Evolutionary conservation across 805 yeast genomes (phyloP).

Genomic region (Lipomyces chichibuensis): DNA sequence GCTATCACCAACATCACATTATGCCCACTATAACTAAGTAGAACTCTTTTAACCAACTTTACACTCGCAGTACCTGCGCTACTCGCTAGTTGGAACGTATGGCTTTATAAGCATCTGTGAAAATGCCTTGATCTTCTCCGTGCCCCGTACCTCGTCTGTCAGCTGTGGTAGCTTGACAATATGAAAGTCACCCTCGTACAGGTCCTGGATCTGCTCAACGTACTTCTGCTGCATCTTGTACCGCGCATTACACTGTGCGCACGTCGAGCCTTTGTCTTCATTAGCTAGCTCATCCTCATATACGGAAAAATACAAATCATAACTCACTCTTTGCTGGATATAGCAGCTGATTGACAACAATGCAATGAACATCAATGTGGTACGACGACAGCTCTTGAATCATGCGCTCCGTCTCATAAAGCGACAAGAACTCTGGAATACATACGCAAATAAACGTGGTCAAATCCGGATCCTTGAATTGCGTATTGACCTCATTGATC

Average conservation of each 20-base stretch:
- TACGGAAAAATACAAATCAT: background rate
- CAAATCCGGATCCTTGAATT: slow-evolving; percentile 92
- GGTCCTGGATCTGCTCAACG: slow-evolving; percentile 90
- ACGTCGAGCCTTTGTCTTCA: slow-evolving; percentile 50
- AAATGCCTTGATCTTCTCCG: slow-evolving; percentile 79
- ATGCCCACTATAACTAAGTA: no score
- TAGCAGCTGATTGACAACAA: slow-evolving; percentile 90
- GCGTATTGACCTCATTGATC: slow-evolving; percentile 87
- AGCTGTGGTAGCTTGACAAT: slow-evolving; percentile 93
- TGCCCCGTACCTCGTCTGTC: slow-evolving; percentile 93
- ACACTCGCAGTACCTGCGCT: background rate
- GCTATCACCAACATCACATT: no score
- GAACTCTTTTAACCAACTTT: no score
- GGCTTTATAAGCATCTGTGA: slow-evolving; percentile 67
- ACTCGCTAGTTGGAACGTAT: slow-evolving; percentile 22
- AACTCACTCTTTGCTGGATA: slow-evolving; percentile 64
- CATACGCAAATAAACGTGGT: slow-evolving; percentile 95
- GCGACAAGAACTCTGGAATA: slow-evolving; percentile 92
- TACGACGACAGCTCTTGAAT: slow-evolving; percentile 93
- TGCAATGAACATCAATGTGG: slow-evolving; percentile 95
- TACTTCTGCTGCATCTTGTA: slow-evolving; percentile 96
- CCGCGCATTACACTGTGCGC: slow-evolving; percentile 90
- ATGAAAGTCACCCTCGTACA: slow-evolving; percentile 91
- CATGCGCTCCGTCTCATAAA: slow-evolving; percentile 97
- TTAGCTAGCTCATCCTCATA: background rate